Percentiles rank a stretch among this genome's conserved stretches.
Evolutionary conservation across 192 early-diverging fungal species (phyloP).

Genomic region (Mortierella antarctica): DNA sequence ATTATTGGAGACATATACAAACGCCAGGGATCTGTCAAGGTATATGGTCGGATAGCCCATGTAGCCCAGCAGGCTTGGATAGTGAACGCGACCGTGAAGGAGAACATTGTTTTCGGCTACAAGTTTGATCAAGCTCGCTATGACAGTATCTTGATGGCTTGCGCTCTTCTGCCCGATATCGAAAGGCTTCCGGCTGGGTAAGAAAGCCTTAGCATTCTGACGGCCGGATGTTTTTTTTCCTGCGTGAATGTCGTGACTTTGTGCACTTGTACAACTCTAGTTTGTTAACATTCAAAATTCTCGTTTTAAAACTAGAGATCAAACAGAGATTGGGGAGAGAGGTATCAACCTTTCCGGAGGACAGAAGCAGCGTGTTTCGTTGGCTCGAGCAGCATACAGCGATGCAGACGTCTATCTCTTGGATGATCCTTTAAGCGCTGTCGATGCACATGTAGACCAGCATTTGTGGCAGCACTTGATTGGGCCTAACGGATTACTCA

Average conservation of each 20-base stretch:
- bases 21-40: slow-evolving; percentile 63
- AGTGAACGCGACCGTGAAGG: slow-evolving; percentile 88
- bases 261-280: too few relatives aligned
- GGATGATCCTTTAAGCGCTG: slow-evolving; percentile 91
- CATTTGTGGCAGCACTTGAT: slow-evolving; percentile 75
- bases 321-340: slow-evolving; percentile 91
- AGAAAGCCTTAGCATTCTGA: too few relatives aligned
- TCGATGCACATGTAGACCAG: slow-evolving; percentile 79
- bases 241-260: too few relatives aligned
- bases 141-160: slow-evolving; percentile 73
- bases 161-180: slow-evolving; percentile 85
- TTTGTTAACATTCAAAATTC: too few relatives aligned
- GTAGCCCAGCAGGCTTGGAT: slow-evolving; percentile 84
- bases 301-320: too few relatives aligned
- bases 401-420: slow-evolving; percentile 78
- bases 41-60: slow-evolving; percentile 76
- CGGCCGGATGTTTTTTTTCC: too few relatives aligned
- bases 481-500: slow-evolving; percentile 76
- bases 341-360: slow-evolving; percentile 94
- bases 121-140: slow-evolving; percentile 77
- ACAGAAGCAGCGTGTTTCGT: slow-evolving; percentile 78
- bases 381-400: slow-evolving; percentile 84
- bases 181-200: slow-evolving; percentile 84
- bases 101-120: slow-evolving; percentile 91
- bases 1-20: slow-evolving; percentile 91